These are phyloP conservation scores for Blumeria hordei DNA, from an alignment of 2,329 filamentous ascomycete genomes.

Conservation along the genomic window DNA sequence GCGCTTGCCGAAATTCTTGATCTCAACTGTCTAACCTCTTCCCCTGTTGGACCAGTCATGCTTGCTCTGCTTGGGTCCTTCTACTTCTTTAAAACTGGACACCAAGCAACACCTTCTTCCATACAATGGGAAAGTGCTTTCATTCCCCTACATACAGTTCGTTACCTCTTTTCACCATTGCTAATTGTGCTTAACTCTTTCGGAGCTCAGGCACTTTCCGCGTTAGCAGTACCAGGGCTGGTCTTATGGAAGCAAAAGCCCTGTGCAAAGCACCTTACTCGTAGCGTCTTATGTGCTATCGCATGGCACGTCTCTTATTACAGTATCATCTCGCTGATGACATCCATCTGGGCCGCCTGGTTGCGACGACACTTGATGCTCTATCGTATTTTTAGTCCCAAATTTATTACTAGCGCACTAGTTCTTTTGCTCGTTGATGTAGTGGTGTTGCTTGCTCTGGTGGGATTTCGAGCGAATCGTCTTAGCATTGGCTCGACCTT, in stretches of 20 bases:
- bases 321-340: slow-evolving; percentile 59
- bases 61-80: slow-evolving; percentile 78
- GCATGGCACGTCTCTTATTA: slow-evolving; percentile 62
- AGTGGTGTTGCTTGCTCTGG: slow-evolving; percentile 42
- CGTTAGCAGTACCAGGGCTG: slow-evolving; percentile 53
- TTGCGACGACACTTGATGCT: slow-evolving; percentile 86
- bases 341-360: slow-evolving; percentile 74
- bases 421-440: slow-evolving; percentile 57
- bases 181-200: slow-evolving; percentile 70
- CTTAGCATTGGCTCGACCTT: slow-evolving; percentile 69
- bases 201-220: slow-evolving; percentile 66
- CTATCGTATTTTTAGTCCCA: slow-evolving; percentile 75
- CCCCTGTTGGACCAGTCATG: slow-evolving; percentile 59
- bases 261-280: slow-evolving; percentile 23
- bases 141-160: slow-evolving; percentile 58
- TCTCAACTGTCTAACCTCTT: slow-evolving; percentile 33
- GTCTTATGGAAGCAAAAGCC: slow-evolving; percentile 77
- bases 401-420: slow-evolving; percentile 63
- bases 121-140: slow-evolving; percentile 97
- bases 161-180: slow-evolving; percentile 75
- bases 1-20: slow-evolving; percentile 45
- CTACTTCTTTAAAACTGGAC: slow-evolving; percentile 94
- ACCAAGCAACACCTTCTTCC: slow-evolving; percentile 65
- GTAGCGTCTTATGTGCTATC: slow-evolving; percentile 44
- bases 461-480: slow-evolving; percentile 52